Base-by-base conservation (phyloP, 768 basidiomycete genomes). In the Leucosporidium yakuticum region DNA sequence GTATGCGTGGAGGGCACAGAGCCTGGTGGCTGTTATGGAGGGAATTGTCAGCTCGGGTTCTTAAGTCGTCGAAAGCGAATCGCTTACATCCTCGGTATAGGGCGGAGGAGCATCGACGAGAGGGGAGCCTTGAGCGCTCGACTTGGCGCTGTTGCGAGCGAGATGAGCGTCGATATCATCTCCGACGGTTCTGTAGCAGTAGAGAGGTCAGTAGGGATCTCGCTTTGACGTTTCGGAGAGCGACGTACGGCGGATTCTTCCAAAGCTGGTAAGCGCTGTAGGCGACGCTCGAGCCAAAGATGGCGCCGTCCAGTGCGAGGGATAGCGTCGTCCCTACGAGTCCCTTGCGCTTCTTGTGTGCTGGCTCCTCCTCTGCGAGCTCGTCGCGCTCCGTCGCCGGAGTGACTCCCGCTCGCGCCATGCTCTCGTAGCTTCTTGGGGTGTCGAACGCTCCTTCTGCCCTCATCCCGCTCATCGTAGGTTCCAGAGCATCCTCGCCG, bases 391-490 rank as follows among this genome's bases (percentile, higher is more conserved):
- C n/a, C 53, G 12, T 54, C 53, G 53, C 15, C 53, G 15, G 25
- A 17, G 5, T 25, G 53, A 54, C 25, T n/a, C 53, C 53, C 25
- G 53, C 53, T 29, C 23, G n/a, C 29, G 53, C 29, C n/a, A 17
- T 54, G 25, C 25, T 27, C n/a, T 54, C 25, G 53, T 54, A 54
- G n/a, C n/a, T 27, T 11, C 53, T 25, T 17, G 53, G 53, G 23
- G 53, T 54, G 53, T 54, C 53, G 53, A 54, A 54, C 53, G 53
- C 53, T 17, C n/a, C 53, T 27, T 54, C 53, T 25, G 53, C 53
- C 29, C 53, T 4, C 8, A 19, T 54, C 12, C 9, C 25, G n/a
- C 8, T 54, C 15, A 54, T 25, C 12, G 53, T 19, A 25, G 53
- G 25, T 21, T 25, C n/a, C 51, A 25, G 51, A 4, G 27, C 23